Base-by-base conservation (phyloP, 2,329 filamentous ascomycete species). In the Escovopsis sp. region DNA sequence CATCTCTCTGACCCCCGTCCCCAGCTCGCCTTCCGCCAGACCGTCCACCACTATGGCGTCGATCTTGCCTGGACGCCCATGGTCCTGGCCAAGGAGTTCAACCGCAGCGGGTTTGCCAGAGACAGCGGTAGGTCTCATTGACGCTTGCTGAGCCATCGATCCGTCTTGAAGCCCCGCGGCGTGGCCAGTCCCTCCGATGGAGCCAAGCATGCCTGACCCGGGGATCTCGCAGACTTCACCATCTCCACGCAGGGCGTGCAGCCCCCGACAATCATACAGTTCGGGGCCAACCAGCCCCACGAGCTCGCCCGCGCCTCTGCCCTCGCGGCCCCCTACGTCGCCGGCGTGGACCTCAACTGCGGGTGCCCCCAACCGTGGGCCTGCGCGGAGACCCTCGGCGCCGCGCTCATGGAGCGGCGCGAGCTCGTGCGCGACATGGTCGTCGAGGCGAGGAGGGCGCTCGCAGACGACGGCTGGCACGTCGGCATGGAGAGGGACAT, bases 341-440 rank as follows among this genome's bases (percentile, higher is more conserved):
- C 70, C 50, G 80, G 80, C 47, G 70, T 84, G 3, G 77, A 84
- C 51, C 64, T 84, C 34, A 84, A 84, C 61, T 84, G 80, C 56
- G 80, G 80, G 10, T 84, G 80, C 52, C 80, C 80, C 7, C 80
- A 84, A 58, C 73, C 72, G 6, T 84, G 80, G 80, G 79, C 80
- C 0, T 80, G 80, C 51, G 72, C 77, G 35, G 76, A 79, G 56
- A 74, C 67, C 1, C 65, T 84, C 3, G 80, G 80, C 5, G 80
- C 79, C 5, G 76, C 76, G n/a, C 62, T 84, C 30, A 83, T 84
- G 78, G 67, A 74, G 36, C 63, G 68, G 39, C 71, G 76, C 8
- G 73, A 76, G 48, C 64, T 80, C 4, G 79, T 84, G n/a, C 68
- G 73, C 4, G 71, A 75, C 45, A 81, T 84, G 68, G 71, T 83